Base-by-base conservation (phyloP, 208 protist genomes). In the Wallacemonas sp. region DNA sequence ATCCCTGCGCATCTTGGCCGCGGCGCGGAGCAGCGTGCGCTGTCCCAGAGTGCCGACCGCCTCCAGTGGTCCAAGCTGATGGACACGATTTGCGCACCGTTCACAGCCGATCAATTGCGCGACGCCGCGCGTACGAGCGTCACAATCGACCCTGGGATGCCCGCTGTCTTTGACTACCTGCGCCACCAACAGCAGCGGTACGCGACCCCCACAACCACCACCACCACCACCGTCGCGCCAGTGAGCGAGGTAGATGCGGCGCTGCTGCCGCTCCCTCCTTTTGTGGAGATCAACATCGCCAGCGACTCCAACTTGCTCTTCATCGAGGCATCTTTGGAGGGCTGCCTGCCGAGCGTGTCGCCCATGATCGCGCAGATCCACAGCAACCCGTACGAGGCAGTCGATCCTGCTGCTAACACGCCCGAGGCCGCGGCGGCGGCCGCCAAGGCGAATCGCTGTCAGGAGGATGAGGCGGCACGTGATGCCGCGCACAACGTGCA, bases 31-130 rank as follows among this genome's bases (percentile, higher is more conserved):
- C 74, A 80, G 61, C 25, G 31, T 16, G 55, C 50, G 11, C 44
- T 95, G 33, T 65, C 81, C 32, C 52, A 67, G 55, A 33, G 64
- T 23, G 44, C 63, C 2, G 45, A 46, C 25, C 16, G 63, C 3
- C 74, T 93, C 46, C 90, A 96, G 72, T 94, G 87, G 86, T 92
- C 90, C 8, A 79, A 84, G 45, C 45, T 91, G 22, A 84, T 93
- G 65, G 85, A 93, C 66, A 81, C 76, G n/a, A 28, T 93, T 20
- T 61, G 91, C 11, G 82, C 86, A 5, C 83, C 83, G 3, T 94
- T 88, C 52, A 75, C 77, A 3, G 44, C 52, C 41, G 69, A 71
- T 3, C 72, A 93, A 74, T 38, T 96, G 18, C 48, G 20, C 11
- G 69, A 73, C 11, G 87, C 86, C 5, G 80, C 83, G 18, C 46